Evolutionary conservation across 2,329 filamentous ascomycete genomes (phyloP).

Genomic region (Cercospora sp.): DNA sequence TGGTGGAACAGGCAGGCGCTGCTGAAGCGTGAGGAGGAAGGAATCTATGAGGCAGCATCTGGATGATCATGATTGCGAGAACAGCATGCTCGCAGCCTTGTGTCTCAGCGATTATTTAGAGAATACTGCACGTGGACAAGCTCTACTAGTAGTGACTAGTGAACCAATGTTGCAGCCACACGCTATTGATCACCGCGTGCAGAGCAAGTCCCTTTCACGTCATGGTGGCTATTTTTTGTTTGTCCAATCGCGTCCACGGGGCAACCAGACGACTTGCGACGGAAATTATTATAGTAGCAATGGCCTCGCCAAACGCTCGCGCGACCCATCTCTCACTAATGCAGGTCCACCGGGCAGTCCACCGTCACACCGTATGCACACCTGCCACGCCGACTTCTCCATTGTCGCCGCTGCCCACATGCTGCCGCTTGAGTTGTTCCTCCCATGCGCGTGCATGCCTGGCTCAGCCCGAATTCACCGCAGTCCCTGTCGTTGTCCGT

Average conservation of each 20-base stretch:
- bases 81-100: not conserved
- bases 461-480: not conserved
- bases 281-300: not conserved
- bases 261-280: not conserved
- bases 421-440: slow-evolving; percentile 1
- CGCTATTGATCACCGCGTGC: not conserved
- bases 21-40: not conserved
- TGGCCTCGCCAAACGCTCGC: not conserved
- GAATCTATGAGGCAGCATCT: not conserved
- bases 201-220: not conserved
- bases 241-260: slow-evolving; percentile 2
- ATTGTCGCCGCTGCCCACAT: not conserved
- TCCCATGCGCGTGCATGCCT: slow-evolving; percentile 3
- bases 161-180: not conserved
- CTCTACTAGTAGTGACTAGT: not conserved
- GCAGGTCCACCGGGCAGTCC: not conserved
- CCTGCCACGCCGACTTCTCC: not conserved
- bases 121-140: not conserved
- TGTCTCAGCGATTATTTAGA: not conserved
- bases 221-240: slow-evolving; percentile 4
- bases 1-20: slow-evolving; percentile 35
- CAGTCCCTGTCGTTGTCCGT: not conserved
- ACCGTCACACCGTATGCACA: not conserved
- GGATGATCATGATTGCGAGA: not conserved
- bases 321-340: not conserved